These are phyloP conservation scores for Sporothrix inflata DNA, from an alignment of 2,329 filamentous ascomycete species.

Conservation along the genomic window DNA sequence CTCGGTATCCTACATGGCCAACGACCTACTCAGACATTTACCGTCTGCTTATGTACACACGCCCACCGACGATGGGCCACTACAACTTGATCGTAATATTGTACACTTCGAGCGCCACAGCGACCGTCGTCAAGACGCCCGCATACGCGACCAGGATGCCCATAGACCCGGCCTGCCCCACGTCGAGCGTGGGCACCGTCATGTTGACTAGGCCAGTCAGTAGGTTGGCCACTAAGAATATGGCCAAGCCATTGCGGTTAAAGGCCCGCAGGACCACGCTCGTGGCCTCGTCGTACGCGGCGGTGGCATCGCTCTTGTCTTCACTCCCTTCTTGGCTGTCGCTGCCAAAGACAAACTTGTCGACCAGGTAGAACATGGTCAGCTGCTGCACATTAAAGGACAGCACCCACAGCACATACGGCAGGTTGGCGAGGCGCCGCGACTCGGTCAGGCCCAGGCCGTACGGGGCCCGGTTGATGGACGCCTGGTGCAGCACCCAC, in stretches of 20 bases:
- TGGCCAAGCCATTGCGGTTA: slow-evolving; percentile 82
- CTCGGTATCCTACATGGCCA: background rate
- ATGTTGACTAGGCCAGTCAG: slow-evolving; percentile 89
- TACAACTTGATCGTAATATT: slow-evolving; percentile 74
- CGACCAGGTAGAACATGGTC: slow-evolving; percentile 74
- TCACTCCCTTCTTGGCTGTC: slow-evolving; percentile 61
- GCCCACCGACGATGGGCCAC: slow-evolving; percentile 10
- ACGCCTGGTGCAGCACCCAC: slow-evolving; percentile 69
- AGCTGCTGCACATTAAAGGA: slow-evolving; percentile 89
- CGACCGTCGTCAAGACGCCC: slow-evolving; percentile 66
- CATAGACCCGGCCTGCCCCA: slow-evolving; percentile 67
- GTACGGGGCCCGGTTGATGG: slow-evolving; percentile 63
- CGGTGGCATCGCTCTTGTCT: slow-evolving; percentile 63
- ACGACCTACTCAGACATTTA: background rate
- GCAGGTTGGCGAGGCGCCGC: slow-evolving; percentile 86
- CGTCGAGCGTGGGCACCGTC: slow-evolving; percentile 78
- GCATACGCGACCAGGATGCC: slow-evolving; percentile 75
- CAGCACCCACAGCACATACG: slow-evolving; percentile 91
- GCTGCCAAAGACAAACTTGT: slow-evolving; percentile 76
- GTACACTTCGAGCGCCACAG: slow-evolving; percentile 66
- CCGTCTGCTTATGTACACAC: background rate
- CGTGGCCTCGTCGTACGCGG: slow-evolving; percentile 69
- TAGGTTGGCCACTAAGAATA: slow-evolving; percentile 88
- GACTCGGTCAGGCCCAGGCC: slow-evolving; percentile 79
- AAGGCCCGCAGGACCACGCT: slow-evolving; percentile 80